These are phyloP conservation scores for Pestalotiopsis sp. DNA, from an alignment of 2,329 filamentous ascomycete genomes.

Conservation along the genomic window DNA sequence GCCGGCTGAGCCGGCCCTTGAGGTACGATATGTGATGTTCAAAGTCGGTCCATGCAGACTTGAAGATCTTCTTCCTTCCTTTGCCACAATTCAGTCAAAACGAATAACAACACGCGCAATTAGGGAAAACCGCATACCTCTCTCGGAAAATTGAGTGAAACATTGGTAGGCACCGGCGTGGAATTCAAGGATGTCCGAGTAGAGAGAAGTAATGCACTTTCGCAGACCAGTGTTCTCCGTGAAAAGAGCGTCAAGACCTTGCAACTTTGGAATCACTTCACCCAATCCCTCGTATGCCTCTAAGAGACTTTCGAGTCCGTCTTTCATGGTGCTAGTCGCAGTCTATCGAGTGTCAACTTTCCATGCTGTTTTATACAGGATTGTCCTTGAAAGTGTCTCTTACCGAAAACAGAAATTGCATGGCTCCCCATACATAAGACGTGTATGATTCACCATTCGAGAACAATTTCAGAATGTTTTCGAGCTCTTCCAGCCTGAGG, in stretches of 20 bases:
- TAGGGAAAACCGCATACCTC: not conserved
- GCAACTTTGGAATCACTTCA: slow-evolving; percentile 17
- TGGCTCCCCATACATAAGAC: slow-evolving; percentile 32
- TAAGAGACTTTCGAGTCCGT: slow-evolving; percentile 17
- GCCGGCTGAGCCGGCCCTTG: slow-evolving; percentile 13
- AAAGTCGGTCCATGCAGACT: slow-evolving; percentile 20
- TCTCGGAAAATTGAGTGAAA: slow-evolving; percentile 16
- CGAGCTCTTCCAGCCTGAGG: slow-evolving; percentile 19
- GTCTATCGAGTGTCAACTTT: slow-evolving; percentile 7
- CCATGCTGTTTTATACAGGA: not conserved
- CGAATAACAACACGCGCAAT: not conserved
- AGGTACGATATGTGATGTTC: slow-evolving; percentile 11
- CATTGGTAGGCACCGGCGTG: slow-evolving; percentile 20
- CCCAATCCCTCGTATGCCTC: slow-evolving; percentile 24
- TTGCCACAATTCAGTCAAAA: not conserved
- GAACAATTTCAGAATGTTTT: not conserved
- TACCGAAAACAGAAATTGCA: slow-evolving; percentile 26
- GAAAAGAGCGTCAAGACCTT: slow-evolving; percentile 16
- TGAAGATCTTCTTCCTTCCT: slow-evolving; percentile 18
- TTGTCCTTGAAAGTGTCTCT: not conserved
- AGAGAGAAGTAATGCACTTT: slow-evolving; percentile 24
- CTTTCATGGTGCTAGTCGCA: not conserved
- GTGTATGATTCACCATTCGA: slow-evolving; percentile 16
- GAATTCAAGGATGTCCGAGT: slow-evolving; percentile 25
- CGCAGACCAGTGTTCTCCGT: slow-evolving; percentile 17